These are phyloP conservation scores for Kodamaea jinghongensis DNA, from an alignment of 805 yeast genomes.

Conservation along the genomic window DNA sequence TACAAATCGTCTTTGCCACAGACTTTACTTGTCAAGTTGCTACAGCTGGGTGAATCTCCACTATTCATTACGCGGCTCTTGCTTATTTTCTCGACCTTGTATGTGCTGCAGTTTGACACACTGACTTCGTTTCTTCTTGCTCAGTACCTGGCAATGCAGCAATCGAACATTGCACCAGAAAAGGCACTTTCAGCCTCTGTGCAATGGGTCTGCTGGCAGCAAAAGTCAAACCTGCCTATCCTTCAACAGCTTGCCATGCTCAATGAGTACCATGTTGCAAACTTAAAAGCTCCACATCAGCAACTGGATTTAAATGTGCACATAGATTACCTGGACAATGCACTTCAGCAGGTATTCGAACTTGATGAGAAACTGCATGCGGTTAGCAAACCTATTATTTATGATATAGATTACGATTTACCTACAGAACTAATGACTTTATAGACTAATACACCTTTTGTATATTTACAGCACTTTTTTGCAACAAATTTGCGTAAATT, in stretches of 20 bases:
- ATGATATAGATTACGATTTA: conserved; percentile 1
- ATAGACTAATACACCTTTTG: no score
- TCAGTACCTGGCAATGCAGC: conserved; percentile 18
- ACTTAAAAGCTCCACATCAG: neutral
- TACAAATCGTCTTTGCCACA: no score
- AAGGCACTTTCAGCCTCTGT: conserved; percentile 22
- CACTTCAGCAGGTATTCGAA: neutral
- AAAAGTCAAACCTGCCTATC: conserved; percentile 5
- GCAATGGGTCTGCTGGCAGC: conserved; percentile 17
- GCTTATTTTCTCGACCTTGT: conserved; percentile 20
- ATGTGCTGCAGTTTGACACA: conserved; percentile 14
- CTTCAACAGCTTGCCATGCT: conserved; percentile 4
- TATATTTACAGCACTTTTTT: no score
- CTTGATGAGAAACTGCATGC: neutral
- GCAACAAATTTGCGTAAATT: no score
- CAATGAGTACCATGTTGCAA: conserved; percentile 3
- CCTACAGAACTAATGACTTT: conserved; percentile 3
- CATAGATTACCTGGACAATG: conserved; percentile 2
- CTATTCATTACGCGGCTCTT: conserved; percentile 23
- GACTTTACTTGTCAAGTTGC: conserved; percentile 13
- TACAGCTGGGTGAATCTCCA: conserved; percentile 30
- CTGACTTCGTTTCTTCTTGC: conserved; percentile 18
- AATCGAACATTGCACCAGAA: conserved; percentile 15
- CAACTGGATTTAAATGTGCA: neutral
- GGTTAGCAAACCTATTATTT: neutral